Evolutionary conservation across 352 stramenopile species (phyloP), one percentile per base, ranked within the genome.

Genomic region (Phytophthora gonapodyides): DNA sequence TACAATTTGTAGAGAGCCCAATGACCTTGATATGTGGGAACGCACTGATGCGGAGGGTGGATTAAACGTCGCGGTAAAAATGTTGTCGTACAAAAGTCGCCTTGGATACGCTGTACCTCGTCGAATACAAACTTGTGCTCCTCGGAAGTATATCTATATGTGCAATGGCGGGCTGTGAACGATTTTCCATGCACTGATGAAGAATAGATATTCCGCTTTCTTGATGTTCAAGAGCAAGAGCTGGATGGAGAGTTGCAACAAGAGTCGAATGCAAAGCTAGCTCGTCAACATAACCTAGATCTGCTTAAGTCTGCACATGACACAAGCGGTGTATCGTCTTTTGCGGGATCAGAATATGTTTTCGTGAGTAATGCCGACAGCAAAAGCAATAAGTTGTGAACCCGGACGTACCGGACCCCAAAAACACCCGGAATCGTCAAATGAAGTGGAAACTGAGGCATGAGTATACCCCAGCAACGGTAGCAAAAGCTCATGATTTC

Each of bases 221-320:
- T 27, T 27, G 24, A 27, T 6, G 4, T 27, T 27, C 24, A 27
- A 27, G 24, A 27, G 24, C 24, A 27, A 27, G 24, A 3, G 24
- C 24, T 27, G n/a, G 35, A 40, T 44, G 38, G 19, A n/a, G 38
- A 44, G n/a, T 7, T 44, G 2, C 38, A 44, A 17, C 38, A 44
- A 44, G 38, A 44, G 38, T n/a, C 38, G 7, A 44, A 44, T 44
- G 38, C 38, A 21, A 44, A 44, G n/a, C 38, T 44, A 7, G 38
- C 38, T 17, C 38, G 7, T 9, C 38, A 44, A 19, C 38, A 44
- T 16, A n/a, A 44, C 7, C 38, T 44, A 44, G 38, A 44, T 44
- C 38, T 27, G 13, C 38, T 44, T 11, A 44, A 17, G n/a, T 19
- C 10, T 44, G 12, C 38, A 1, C 38, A 7, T 17, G n/a, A n/a